A percentile compares a stretch with the other conserved stretches of the same genome.
Conservation (phyloP, 2,329 filamentous ascomycete genomes). For the Diaporthe humulicola region DNA sequence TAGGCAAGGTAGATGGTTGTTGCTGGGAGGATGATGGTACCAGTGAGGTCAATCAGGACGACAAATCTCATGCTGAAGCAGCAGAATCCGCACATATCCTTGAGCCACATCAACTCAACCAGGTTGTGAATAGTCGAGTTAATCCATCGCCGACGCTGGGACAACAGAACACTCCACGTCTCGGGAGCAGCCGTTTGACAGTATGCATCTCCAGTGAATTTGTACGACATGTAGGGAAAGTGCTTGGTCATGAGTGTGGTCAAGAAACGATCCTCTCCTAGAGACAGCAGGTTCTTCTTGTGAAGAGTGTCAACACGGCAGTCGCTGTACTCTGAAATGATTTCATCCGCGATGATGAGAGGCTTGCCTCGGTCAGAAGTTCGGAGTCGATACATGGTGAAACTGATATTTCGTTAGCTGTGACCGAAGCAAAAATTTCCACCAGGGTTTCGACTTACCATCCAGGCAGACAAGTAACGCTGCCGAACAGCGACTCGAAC, state of each 20-base stretch:
- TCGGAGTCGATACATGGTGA: constrained; percentile 97
- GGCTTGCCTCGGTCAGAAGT: constrained; percentile 95
- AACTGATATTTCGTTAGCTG: constrained; percentile 72
- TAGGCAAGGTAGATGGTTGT: constrained; percentile 90
- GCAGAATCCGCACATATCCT: constrained; percentile 98
- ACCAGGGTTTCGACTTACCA: constrained; percentile 75
- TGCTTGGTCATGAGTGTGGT: constrained; percentile 99
- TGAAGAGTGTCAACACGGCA: constrained; percentile 94
- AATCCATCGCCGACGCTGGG: constrained; percentile 99
- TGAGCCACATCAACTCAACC: constrained; percentile 88
- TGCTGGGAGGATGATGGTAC: constrained; percentile 91
- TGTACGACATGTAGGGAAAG: constrained; percentile 95
- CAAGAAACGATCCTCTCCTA: constrained; percentile 96
- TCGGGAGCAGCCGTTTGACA: constrained; percentile 95
- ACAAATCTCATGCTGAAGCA: constrained; percentile 98
- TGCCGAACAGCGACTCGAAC: constrained; percentile 97
- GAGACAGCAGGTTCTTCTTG: constrained; percentile 93
- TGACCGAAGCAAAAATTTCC: constrained; percentile 15
- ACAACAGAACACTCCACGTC: constrained; percentile 92
- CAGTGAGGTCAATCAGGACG: constrained; percentile 93
- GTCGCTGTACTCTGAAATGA: constrained; percentile 90
- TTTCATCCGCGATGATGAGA: constrained; percentile 89
- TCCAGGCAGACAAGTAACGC: constrained; percentile 98
- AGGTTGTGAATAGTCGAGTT: constrained; percentile 99
- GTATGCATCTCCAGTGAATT: constrained; percentile 94